Evolutionary conservation across 495 filamentous ascomycete genomes (phyloP).

Genomic region (Trichoderma asperelloides): DNA sequence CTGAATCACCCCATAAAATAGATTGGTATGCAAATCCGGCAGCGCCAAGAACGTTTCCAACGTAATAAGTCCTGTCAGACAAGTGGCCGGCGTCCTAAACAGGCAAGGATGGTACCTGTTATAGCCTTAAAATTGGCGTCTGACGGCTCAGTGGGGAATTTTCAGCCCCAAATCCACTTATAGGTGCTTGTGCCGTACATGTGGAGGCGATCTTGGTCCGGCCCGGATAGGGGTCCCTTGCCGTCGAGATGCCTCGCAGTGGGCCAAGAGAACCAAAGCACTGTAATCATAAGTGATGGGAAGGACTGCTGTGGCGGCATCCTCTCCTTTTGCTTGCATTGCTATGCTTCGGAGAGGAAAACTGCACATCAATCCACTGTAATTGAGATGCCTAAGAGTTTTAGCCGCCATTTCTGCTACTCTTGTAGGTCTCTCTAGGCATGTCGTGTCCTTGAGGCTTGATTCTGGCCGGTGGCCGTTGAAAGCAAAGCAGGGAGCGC

Average conservation of each 20-base stretch:
- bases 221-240: not conserved
- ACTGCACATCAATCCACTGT: not conserved
- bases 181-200: not conserved
- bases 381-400: too few relatives aligned
- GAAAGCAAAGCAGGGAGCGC: not conserved
- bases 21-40: not conserved
- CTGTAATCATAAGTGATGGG: not conserved
- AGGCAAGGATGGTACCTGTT: not conserved
- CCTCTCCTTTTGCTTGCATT: not conserved
- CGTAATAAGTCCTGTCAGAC: conserved; percentile 3
- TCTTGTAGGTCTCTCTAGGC: too few relatives aligned
- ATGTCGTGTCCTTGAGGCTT: too few relatives aligned
- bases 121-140: not conserved
- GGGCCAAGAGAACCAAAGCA: not conserved
- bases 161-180: not conserved
- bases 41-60: not conserved
- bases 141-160: not conserved
- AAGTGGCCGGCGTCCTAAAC: not conserved
- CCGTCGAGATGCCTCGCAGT: not conserved
- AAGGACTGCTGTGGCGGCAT: not conserved
- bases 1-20: too few relatives aligned
- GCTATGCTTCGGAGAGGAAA: not conserved
- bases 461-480: not conserved
- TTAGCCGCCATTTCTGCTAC: too few relatives aligned
- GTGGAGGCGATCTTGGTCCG: not conserved